A percentile compares a stretch with the other conserved stretches of the same genome.
These are phyloP conservation scores for Coemansia sp. DNA, from an alignment of 192 early-diverging fungal species.

Conservation along the genomic window DNA sequence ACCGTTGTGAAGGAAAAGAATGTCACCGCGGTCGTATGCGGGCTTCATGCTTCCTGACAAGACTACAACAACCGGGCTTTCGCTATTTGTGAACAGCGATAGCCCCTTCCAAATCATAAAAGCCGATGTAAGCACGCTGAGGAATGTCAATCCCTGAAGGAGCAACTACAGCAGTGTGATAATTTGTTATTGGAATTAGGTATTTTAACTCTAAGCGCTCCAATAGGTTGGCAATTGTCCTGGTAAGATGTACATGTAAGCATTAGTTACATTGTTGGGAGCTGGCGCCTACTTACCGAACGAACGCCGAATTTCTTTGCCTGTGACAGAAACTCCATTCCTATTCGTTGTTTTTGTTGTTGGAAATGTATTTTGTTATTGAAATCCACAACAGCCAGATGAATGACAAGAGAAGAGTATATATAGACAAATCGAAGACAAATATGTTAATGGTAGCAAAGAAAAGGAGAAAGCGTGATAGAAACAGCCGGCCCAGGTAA, in stretches of 20 bases:
- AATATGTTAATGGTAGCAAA: not conserved
- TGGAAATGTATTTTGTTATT: not conserved
- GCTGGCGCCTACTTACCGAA: conserved; percentile 34
- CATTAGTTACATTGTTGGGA: not conserved
- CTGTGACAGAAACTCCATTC: conserved; percentile 49
- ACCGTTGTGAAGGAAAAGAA: conserved; percentile 79
- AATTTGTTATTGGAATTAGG: not conserved
- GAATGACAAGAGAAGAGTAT: not conserved
- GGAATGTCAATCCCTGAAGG: conserved; percentile 82
- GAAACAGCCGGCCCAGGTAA: no score
- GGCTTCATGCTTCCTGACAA: conserved; percentile 97
- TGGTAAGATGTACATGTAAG: not conserved
- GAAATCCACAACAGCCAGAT: no score
- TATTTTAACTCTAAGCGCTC: not conserved
- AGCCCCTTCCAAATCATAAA: conserved; percentile 97
- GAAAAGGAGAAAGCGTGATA: not conserved
- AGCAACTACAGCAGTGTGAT: conserved; percentile 35
- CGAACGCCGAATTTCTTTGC: conserved; percentile 45
- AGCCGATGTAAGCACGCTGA: conserved; percentile 87
- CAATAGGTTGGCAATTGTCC: not conserved
- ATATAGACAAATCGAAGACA: not conserved
- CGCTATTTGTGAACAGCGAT: conserved; percentile 81
- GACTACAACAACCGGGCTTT: conserved; percentile 97
- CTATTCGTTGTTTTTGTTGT: conserved; percentile 3
- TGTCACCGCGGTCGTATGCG: conserved; percentile 91